Evolutionary conservation across 495 filamentous ascomycete genomes (phyloP).

Genomic region (Penicillium paxilli): DNA sequence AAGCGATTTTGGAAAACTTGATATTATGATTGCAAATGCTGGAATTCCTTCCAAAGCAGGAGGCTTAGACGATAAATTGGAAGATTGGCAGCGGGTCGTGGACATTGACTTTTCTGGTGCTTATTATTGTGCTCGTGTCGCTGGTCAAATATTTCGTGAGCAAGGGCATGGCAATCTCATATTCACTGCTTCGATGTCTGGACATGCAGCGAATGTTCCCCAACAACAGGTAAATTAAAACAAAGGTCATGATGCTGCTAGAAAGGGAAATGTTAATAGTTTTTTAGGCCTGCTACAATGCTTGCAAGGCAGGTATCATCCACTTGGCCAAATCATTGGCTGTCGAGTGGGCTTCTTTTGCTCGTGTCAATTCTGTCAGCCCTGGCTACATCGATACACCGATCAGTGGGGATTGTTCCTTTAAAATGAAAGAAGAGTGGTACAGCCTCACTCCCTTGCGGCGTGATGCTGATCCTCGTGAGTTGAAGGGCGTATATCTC

Average conservation of each 20-base stretch:
- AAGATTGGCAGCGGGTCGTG: constrained; percentile 64
- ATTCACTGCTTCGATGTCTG: constrained; percentile 71
- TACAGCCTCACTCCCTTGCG: constrained; percentile 62
- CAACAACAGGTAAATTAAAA: constrained; percentile 39
- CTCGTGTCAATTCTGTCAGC: constrained; percentile 73
- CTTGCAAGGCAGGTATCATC: constrained; percentile 76
- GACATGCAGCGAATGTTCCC: constrained; percentile 77
- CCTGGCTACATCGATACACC: constrained; percentile 83
- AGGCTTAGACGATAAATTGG: constrained; percentile 57
- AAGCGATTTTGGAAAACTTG: constrained; percentile 40
- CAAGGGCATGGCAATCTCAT: constrained; percentile 66
- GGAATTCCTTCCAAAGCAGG: constrained; percentile 64
- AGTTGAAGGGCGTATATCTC: constrained; percentile 80
- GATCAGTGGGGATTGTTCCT: constrained; percentile 44
- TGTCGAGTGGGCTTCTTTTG: constrained; percentile 81
- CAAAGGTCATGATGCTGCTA: not conserved
- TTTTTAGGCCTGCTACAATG: constrained; percentile 58
- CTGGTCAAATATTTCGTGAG: constrained; percentile 57
- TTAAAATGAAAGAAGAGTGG: constrained; percentile 16
- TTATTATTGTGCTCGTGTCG: constrained; percentile 72
- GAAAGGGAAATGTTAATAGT: not conserved
- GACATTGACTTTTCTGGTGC: constrained; percentile 72
- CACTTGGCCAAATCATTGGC: constrained; percentile 73
- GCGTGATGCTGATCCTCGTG: constrained; percentile 42
- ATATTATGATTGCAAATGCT: constrained; percentile 67